Base-by-base conservation (phyloP, 1,284 basidiomycete genomes). In the Naganishia sp. region DNA sequence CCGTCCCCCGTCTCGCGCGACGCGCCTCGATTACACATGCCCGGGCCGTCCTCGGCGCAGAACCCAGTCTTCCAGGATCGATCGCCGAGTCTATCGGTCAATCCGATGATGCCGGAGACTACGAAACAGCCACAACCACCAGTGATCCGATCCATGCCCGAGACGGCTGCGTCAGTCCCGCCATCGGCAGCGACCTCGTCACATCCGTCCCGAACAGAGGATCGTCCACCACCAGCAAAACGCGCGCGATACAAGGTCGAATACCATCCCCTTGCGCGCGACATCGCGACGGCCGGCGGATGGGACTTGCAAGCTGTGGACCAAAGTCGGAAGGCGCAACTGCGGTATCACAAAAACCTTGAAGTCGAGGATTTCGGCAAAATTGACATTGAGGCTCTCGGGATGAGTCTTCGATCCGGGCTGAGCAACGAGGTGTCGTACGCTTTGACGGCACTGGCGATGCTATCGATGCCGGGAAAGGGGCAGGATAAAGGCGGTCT, bases 391-490 rank as follows among this genome's bases (percentile, higher is more conserved):
- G 91, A 94, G 74, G 87, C 87, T 9, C 82, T 99, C 60, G 88
- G 88, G 45, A 88, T 99, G 88, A 92, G 91, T 39, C 80, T 99
- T 58, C 88, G 93, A 45, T 95, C 91, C 42, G 84, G 94, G 45
- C 80, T 98, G 47, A 85, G 88, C 3, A 84, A 85, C 50, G 94
- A 99, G 76, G 81, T 96, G 50, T 88, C 92, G 3, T 98, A 95
- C 76, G 92, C 90, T 4, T 81, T 99, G 71, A 93, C 93, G 31
- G 91, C 91, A 1, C 83, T 98, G 70, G 88, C 88, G n/a, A 83
- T 97, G 73, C 82, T 99, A 64, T 76, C 75, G 13, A 78, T 80
- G 77, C 75, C 77, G 9, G 65, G 70, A 25, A 71, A 76, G 63
- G 83, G 54, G 81, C 75, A 76, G 81, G 85, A 68, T 82, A 71